Percentiles rank a stretch among this genome's conserved stretches.
Conservation (phyloP, 257 asterid genomes). For the Solanum tarapatanum region DNA sequence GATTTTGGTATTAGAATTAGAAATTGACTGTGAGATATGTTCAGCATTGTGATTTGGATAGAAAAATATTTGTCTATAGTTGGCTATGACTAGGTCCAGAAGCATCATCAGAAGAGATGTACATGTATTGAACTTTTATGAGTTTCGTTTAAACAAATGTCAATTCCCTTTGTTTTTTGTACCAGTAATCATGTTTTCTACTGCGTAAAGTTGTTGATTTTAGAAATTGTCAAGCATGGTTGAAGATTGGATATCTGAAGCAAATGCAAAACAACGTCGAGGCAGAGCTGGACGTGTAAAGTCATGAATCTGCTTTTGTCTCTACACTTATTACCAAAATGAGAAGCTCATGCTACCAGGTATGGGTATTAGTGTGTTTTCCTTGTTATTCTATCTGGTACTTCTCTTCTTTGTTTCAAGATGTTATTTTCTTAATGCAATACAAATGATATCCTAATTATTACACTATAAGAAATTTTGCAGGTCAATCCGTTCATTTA, state of each 20-base stretch:
- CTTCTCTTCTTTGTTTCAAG: background rate
- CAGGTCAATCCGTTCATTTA: no score
- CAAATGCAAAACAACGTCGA: slow-evolving; percentile 87
- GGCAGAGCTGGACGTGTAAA: slow-evolving; percentile 99
- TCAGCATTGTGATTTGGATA: background rate
- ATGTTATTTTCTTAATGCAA: no score
- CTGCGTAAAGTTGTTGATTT: background rate
- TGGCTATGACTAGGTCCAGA: background rate
- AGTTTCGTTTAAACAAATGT: background rate
- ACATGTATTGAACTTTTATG: background rate
- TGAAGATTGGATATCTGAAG: slow-evolving; percentile 97
- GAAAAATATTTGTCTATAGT: background rate
- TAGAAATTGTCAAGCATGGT: slow-evolving; percentile 95
- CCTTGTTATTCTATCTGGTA: background rate
- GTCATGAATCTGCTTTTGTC: slow-evolving; percentile 91
- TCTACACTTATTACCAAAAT: slow-evolving; percentile 66
- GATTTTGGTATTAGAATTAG: background rate
- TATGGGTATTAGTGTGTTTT: slow-evolving; percentile 4
- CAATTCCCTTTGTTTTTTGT: background rate
- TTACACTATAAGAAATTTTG: no score
- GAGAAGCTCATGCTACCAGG: slow-evolving; percentile 96
- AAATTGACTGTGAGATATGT: background rate
- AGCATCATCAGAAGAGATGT: background rate
- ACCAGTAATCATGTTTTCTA: background rate
- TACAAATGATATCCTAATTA: no score